Evolutionary conservation across 1,139 yeast genomes (phyloP), one percentile per base, ranked within the genome.

Genomic region (Suhomyces yuchorum): DNA sequence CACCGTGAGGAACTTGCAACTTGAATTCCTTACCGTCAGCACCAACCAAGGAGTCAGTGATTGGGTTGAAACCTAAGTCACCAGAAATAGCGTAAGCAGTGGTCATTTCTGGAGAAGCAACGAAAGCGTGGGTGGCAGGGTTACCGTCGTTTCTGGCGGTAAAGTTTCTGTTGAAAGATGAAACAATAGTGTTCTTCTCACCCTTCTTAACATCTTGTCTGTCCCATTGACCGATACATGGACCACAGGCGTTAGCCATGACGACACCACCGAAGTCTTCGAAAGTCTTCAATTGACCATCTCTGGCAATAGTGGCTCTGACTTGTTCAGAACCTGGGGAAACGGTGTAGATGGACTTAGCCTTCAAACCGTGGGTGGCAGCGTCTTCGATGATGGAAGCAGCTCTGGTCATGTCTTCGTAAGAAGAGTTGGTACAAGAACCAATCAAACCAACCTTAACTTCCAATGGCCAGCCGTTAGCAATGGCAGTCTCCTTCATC

Each of bases 201-300:
- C 97, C 97, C 85, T 91, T 93, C 81, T 88, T 82, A 71, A 92
- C 83, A 71, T 93, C 98, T 69, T 83, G 91, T 81, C 99, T 89
- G 72, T 93, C 98, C 99, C 99, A 93, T 82, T 93, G 99, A 72
- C 99, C 99, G 68, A 93, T 93, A 84, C 99, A 92, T 73, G 99
- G 99, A 73, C 99, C 99, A 82, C 99, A 92, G 56, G 99, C 99
- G 71, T 93, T 93, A 59, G 99, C 98, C 73, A 93, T 81, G 54
- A 93, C 97, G 56, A 86, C 80, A 77, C 96, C 98, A 66, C 98
- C 98, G 61, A 87, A 87, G 67, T 89, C 95, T 71, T 85, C 84
- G 75, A 93, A 91, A 62, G 92, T 86, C 67, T 87, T 77, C 64
- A 92, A 81, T 77, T 87, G 92, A 65, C 98, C 98, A 71, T 93